Evolutionary conservation across 495 filamentous ascomycete genomes (phyloP), one percentile per base, ranked within the genome.

Genomic region (Penicillium alfredii): DNA sequence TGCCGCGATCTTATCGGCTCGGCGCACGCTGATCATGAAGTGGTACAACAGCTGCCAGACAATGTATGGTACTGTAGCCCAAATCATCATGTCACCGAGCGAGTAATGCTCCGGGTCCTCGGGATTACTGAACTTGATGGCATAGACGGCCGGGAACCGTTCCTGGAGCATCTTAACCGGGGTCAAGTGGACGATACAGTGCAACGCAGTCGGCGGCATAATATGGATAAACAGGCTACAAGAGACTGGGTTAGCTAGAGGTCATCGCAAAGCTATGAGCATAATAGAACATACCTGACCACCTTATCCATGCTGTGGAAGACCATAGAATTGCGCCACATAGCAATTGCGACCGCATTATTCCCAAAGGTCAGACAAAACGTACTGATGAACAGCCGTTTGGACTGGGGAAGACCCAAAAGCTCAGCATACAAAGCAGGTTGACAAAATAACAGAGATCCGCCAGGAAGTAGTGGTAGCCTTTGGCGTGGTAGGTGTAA

Each of bases 381-480:
- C 8, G 88, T 84, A 45, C 86, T 82, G 45, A 94, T 94, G 58
- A 98, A 89, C 10, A 98, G 71, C 31, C 92, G 80, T 55, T 93
- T 94, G 11, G 88, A 96, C 18, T 65, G 0, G 92, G 93, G 52
- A 95, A 95, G 14, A 86, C 71, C 89, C 90, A 98, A 33, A 98
- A 73, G 42, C 76, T 81, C 42, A 92, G 72, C 49, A 94, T 64
- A 25, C 82, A 68, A 30, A 98, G 75, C 28, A 96, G 60, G 59
- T 98, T 98, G 67, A 94, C 88, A 49, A 97, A 98, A 64, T 98
- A 98, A 63, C 92, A 98, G 24, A 97, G 78, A 58, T 97, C 92
- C 42, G 88, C 89, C 24, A 98, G 61, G 66, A 98, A 98, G 66
- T 98, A 98, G 63, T 98, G 92, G 48, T 89, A 96, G 17, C 89